phyloP scores from a whole-genome alignment of 352 stramenopile species.

The Pythium aquatile region DNA sequence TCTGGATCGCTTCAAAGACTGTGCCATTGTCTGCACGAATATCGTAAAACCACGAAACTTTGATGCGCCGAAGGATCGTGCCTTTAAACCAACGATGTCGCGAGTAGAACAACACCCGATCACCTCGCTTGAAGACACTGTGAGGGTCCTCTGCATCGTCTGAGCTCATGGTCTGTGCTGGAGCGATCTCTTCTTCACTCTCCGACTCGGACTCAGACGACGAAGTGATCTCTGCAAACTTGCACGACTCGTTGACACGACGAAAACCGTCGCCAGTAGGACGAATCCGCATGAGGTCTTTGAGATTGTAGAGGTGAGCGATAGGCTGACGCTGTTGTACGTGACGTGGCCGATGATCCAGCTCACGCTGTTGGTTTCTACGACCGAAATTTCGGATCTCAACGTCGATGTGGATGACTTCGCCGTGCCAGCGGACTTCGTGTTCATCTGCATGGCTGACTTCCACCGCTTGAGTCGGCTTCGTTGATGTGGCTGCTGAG shows the following conservation, averaged over 20 bases:
- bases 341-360: neutral
- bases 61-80: slow-evolving; percentile 38
- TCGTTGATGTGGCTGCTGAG: slow-evolving; percentile 1
- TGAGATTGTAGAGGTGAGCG: slow-evolving; percentile 42
- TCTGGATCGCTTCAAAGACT: slow-evolving; percentile 42
- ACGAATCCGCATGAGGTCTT: slow-evolving; percentile 44
- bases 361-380: neutral
- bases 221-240: slow-evolving; percentile 43
- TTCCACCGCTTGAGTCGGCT: slow-evolving; percentile 11
- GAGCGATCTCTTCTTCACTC: slow-evolving; percentile 19
- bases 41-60: slow-evolving; percentile 55
- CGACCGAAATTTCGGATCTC: neutral
- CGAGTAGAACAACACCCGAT: slow-evolving; percentile 48
- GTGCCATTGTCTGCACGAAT: slow-evolving; percentile 45
- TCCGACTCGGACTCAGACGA: slow-evolving; percentile 27
- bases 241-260: slow-evolving; percentile 43
- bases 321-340: slow-evolving; percentile 15
- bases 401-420: slow-evolving; percentile 15
- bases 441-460: slow-evolving; percentile 18
- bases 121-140: slow-evolving; percentile 42
- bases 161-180: slow-evolving; percentile 9
- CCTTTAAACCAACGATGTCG: slow-evolving; percentile 37
- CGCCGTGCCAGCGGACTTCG: slow-evolving; percentile 28
- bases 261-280: slow-evolving; percentile 50
- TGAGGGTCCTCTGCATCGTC: slow-evolving; percentile 23